These are phyloP conservation scores for Wickerhamomyces chambardii DNA, from an alignment of 805 yeast species.

Conservation along the genomic window DNA sequence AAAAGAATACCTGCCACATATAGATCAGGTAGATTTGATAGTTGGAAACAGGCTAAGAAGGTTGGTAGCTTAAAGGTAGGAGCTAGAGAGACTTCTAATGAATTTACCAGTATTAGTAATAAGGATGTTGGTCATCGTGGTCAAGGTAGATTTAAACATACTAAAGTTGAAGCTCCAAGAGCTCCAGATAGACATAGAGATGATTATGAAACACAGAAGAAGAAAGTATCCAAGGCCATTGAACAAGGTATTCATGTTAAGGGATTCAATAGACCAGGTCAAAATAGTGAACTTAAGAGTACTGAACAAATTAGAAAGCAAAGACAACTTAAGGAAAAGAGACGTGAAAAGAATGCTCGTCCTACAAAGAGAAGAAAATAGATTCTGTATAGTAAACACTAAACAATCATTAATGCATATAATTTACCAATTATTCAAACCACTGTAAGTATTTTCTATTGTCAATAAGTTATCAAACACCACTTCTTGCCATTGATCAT, in stretches of 20 bases:
- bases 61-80: conserved; percentile 46
- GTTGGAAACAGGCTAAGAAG: conserved; percentile 76
- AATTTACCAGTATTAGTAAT: conserved; percentile 20
- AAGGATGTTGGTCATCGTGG: conserved; percentile 17
- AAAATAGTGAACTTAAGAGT: conserved; percentile 46
- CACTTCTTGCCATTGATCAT: too few species aligned
- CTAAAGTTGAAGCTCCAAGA: conserved; percentile 70
- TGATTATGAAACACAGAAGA: conserved; percentile 74
- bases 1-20: conserved; percentile 86
- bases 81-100: conserved; percentile 32
- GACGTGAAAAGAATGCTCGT: conserved; percentile 80
- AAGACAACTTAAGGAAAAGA: conserved; percentile 60
- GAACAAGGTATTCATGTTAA: conserved; percentile 67
- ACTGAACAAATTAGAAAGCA: conserved; percentile 73
- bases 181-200: conserved; percentile 88
- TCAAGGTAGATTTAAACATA: conserved; percentile 58
- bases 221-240: conserved; percentile 71
- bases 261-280: conserved; percentile 35
- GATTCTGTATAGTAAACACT: too few species aligned
- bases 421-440: too few species aligned
- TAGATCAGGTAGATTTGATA: conserved; percentile 85
- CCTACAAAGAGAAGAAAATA: conserved; percentile 42
- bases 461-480: too few species aligned
- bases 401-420: too few species aligned
- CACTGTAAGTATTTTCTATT: too few species aligned